These are phyloP conservation scores for Pleurotus citrinopileatus DNA, from an alignment of 768 basidiomycete genomes.

Conservation along the genomic window DNA sequence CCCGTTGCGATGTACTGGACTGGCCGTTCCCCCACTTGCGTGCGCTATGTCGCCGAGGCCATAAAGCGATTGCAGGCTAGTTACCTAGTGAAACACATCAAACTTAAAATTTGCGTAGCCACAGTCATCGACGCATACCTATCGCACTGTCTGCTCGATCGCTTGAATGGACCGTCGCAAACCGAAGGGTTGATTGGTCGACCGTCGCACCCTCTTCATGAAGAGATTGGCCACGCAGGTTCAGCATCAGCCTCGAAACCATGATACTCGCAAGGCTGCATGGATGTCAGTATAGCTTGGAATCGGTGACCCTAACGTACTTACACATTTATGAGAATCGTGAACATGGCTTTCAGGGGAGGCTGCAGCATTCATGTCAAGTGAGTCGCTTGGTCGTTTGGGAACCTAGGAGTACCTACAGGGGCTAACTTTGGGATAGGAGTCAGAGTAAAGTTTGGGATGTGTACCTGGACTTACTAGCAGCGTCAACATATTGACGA, in stretches of 20 bases:
- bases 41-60: too few relatives aligned
- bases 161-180: too few relatives aligned
- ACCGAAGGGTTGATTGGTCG: too few relatives aligned
- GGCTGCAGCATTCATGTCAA: not conserved
- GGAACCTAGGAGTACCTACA: not conserved
- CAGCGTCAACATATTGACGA: not conserved
- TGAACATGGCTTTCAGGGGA: not conserved
- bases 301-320: not conserved
- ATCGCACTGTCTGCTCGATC: too few relatives aligned
- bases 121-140: too few relatives aligned
- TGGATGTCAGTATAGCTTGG: not conserved
- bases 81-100: too few relatives aligned
- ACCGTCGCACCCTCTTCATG: too few relatives aligned
- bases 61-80: too few relatives aligned
- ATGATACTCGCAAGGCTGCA: not conserved
- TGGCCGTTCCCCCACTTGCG: too few relatives aligned
- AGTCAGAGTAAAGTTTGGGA: not conserved
- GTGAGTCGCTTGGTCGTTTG: not conserved
- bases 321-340: not conserved
- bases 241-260: conserved; percentile 10
- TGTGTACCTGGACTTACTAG: not conserved
- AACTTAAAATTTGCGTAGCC: too few relatives aligned
- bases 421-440: not conserved
- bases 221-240: not conserved
- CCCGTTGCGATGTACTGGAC: too few relatives aligned